Base-by-base conservation (phyloP, 305 asterid species). In the Fraxinus sp. region DNA sequence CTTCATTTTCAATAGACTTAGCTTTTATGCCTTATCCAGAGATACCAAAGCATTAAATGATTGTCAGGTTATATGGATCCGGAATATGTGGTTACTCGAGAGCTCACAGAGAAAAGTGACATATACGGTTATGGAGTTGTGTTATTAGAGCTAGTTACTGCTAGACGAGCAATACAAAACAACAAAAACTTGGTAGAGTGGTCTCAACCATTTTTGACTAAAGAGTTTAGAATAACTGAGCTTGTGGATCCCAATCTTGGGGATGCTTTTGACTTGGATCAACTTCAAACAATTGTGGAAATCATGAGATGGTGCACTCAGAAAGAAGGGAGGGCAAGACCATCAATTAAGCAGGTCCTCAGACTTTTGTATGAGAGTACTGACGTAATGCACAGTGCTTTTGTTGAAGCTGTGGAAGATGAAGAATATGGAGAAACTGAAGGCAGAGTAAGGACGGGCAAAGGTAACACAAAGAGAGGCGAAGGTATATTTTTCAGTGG, bases 61-160 rank as follows among this genome's bases (percentile, higher is more conserved):
- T 86, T 76, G 39, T 36, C 91, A 95, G 99, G 98, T 80, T 94
- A 94, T 79, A 81, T 94, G 95, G 99, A 96, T 85, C 99, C 98
- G 0, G 98, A 96, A 79, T 96, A 96, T 13, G 92, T 91, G 13
- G 85, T 90, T 79, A 91, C 97, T 32, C 99, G 89, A 82, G 97
- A 96, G 91, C 94, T 96, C 75, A 91, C 98, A 4, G 98, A 95
- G 83, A 96, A 93, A 92, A 96, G 99, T 37, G 99, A 96, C 24
- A 83, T 96, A 28, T 95, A 93, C 85, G 89, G 98, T 84, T 96
- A 93, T 35, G 99, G 98, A 72, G 91, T 96, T 9, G 97, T 96
- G 37, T 78, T 96, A 16, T 81, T 96, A 18, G 98, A 96, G 84
- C 89, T 96, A 26, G 77, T 96, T 62, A 91, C 98, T 0, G 92